Conservation (phyloP, 2,329 filamentous ascomycete genomes). For the Stagonosporopsis rhizophila region DNA sequence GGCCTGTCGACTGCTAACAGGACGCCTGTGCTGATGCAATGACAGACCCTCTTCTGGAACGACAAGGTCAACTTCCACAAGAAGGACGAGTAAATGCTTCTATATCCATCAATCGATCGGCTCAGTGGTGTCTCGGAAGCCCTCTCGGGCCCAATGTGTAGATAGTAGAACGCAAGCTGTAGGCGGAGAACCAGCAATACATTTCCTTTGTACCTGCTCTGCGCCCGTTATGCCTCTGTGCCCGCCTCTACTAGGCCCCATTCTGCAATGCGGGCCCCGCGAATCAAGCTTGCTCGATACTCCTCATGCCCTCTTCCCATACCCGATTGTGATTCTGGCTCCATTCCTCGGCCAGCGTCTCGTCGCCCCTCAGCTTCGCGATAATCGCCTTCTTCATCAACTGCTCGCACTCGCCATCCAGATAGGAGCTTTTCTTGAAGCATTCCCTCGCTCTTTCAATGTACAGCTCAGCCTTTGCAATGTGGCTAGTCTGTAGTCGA, state of each 20-base stretch:
- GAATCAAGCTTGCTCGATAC: slow-evolving; percentile 16
- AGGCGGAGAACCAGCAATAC: slow-evolving; percentile 37
- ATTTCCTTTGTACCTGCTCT: slow-evolving; percentile 40
- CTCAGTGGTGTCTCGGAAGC: slow-evolving; percentile 11
- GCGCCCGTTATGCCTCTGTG: slow-evolving; percentile 2
- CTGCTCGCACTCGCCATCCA: slow-evolving; percentile 76
- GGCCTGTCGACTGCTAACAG: not conserved
- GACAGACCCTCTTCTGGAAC: slow-evolving; percentile 77
- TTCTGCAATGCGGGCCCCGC: not conserved
- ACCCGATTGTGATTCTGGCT: slow-evolving; percentile 46
- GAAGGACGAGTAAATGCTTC: slow-evolving; percentile 67
- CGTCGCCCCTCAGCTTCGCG: slow-evolving; percentile 67
- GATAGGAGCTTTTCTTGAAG: slow-evolving; percentile 72
- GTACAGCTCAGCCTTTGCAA: slow-evolving; percentile 44
- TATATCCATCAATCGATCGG: slow-evolving; percentile 11
- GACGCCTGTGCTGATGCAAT: not conserved
- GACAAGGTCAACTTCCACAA: slow-evolving; percentile 95
- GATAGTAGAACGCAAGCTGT: slow-evolving; percentile 35
- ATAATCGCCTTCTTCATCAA: slow-evolving; percentile 83
- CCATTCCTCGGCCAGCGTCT: slow-evolving; percentile 47
- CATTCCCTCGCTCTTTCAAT: slow-evolving; percentile 47
- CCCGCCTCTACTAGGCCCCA: slow-evolving; percentile 1
- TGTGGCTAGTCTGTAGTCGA: slow-evolving; percentile 27
- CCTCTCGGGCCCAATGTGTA: slow-evolving; percentile 30
- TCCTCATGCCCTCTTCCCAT: slow-evolving; percentile 40